Conservation (phyloP, 2,329 filamentous ascomycete species). For the Sclerotinia trifoliorum region DNA sequence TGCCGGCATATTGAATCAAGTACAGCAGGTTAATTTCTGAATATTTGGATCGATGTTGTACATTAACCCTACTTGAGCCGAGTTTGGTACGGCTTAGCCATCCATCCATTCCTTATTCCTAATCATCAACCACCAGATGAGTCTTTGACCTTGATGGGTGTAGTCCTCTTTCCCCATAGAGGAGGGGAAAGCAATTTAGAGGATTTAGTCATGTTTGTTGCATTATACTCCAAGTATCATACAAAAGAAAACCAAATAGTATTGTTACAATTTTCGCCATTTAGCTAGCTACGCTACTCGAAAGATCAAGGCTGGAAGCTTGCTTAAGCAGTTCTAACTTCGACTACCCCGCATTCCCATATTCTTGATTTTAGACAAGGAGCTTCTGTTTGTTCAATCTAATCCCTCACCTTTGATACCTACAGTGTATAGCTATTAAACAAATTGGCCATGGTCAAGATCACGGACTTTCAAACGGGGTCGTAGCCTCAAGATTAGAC, state of each 20-base stretch:
- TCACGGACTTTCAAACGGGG: neutral
- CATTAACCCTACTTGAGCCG: neutral
- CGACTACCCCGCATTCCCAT: neutral
- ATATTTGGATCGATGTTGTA: neutral
- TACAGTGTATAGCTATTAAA: too few relatives aligned
- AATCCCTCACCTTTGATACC: neutral
- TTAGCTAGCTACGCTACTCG: too few relatives aligned
- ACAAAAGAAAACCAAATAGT: too few relatives aligned
- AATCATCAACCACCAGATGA: neutral
- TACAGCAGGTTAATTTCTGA: neutral
- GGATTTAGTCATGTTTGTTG: too few relatives aligned
- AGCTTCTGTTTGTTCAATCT: neutral
- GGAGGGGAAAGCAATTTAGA: neutral
- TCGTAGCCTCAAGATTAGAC: neutral
- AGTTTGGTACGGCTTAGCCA: neutral
- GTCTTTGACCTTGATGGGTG: neutral
- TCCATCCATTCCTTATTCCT: neutral
- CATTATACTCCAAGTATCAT: neutral
- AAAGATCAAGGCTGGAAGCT: neutral
- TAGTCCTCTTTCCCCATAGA: too few relatives aligned
- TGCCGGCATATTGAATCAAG: neutral
- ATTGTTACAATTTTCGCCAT: neutral
- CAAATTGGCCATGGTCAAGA: neutral
- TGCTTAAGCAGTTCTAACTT: neutral
- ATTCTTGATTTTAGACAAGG: neutral